phyloP scores from a whole-genome alignment of 177 flowering plant species.

The Tripterygium wilfordii region DNA sequence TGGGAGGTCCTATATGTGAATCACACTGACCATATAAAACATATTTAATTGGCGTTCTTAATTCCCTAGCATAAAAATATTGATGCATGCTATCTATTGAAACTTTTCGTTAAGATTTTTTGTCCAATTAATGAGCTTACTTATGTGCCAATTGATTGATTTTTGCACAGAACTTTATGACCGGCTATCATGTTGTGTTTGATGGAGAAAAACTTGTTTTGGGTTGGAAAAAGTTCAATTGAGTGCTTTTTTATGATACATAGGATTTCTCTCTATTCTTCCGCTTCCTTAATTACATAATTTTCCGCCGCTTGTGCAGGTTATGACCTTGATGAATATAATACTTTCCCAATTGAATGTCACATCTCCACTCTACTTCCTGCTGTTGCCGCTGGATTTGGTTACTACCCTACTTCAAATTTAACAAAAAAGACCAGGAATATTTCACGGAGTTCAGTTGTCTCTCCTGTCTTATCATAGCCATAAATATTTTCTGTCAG shows the following conservation, averaged over 20 bases:
- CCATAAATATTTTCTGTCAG: background rate
- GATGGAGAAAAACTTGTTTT: slow-evolving; percentile 47
- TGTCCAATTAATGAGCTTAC: background rate
- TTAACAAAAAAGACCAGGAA: slow-evolving; percentile 8
- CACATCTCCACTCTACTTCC: slow-evolving; percentile 21
- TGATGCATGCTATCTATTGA: too few relatives aligned
- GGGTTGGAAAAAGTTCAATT: slow-evolving; percentile 58
- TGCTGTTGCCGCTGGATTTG: slow-evolving; percentile 31
- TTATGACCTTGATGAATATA: slow-evolving; percentile 28
- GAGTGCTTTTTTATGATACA: slow-evolving; percentile 20
- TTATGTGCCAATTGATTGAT: slow-evolving; percentile 1
- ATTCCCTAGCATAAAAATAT: too few relatives aligned
- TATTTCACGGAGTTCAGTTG: slow-evolving; percentile 9
- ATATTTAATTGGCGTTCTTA: too few relatives aligned
- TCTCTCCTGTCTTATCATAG: slow-evolving; percentile 5
- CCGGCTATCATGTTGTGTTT: slow-evolving; percentile 53
- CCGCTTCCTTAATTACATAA: background rate
- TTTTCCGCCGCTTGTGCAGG: slow-evolving; percentile 15
- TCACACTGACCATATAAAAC: too few relatives aligned
- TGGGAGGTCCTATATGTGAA: too few relatives aligned
- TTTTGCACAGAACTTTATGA: slow-evolving; percentile 58
- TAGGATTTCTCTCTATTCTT: background rate
- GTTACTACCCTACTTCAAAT: slow-evolving; percentile 13
- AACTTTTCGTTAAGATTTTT: too few relatives aligned
- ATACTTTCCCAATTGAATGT: slow-evolving; percentile 5